phyloP scores from a whole-genome alignment of 345 rosid genomes.

The Moringa oleifera region DNA sequence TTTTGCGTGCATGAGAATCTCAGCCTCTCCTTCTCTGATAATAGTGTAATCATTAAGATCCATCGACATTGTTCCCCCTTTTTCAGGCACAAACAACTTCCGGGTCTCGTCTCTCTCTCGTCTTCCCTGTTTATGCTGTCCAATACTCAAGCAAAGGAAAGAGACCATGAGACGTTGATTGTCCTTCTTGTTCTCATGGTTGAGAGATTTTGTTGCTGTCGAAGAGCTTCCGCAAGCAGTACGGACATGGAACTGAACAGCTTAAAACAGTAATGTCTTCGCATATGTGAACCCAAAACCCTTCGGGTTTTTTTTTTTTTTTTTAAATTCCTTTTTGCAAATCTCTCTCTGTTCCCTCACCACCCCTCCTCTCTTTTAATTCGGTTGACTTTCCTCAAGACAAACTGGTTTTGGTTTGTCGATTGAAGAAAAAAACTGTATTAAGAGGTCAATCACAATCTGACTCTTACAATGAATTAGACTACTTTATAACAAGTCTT shows the following conservation, averaged over 20 bases:
- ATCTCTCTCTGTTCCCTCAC: no score
- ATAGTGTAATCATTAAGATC: conserved; percentile 68
- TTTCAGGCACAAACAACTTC: conserved; percentile 19
- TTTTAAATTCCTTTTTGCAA: no score
- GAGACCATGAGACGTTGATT: neutral
- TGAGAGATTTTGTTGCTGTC: conserved; percentile 1
- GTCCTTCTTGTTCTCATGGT: neutral
- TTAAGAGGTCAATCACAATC: no score
- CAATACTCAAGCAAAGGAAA: neutral
- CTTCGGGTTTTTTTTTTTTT: no score
- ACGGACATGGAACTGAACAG: neutral
- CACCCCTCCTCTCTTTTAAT: no score
- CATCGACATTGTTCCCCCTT: conserved; percentile 26
- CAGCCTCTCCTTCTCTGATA: conserved; percentile 93
- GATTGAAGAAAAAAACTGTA: no score
- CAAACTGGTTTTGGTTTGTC: no score
- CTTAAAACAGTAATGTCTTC: no score
- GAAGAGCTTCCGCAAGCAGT: conserved; percentile 10
- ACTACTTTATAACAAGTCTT: no score
- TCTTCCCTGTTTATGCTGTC: neutral
- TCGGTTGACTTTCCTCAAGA: no score
- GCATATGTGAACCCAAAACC: no score
- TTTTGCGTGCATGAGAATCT: conserved; percentile 88
- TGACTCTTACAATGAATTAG: no score
- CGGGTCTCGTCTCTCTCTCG: neutral